Evolutionary conservation across 768 basidiomycete species (phyloP).

Genomic region (Tubosaeta sp.): DNA sequence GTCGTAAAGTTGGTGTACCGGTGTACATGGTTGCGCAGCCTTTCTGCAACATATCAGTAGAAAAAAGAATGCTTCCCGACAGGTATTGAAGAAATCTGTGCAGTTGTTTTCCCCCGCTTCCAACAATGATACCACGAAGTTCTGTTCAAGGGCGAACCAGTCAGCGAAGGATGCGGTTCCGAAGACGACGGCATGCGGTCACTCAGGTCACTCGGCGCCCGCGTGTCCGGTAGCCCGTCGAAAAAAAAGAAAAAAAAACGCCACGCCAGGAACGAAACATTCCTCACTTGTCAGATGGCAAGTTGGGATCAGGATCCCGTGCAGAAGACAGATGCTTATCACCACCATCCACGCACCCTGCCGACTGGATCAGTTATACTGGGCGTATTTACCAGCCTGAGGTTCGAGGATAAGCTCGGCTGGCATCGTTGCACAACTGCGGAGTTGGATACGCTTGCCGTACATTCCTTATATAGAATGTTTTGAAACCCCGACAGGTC

Average conservation of each 20-base stretch:
- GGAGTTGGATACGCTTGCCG: too few relatives aligned
- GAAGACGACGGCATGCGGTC: too few relatives aligned
- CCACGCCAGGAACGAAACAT: constrained; percentile 18
- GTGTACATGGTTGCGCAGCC: too few relatives aligned
- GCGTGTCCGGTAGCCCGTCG: constrained; percentile 10
- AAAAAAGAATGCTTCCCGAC: too few relatives aligned
- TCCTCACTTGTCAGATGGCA: constrained; percentile 1
- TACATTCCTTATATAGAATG: too few relatives aligned
- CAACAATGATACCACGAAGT: too few relatives aligned
- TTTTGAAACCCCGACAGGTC: constrained; percentile 17
- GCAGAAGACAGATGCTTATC: neutral
- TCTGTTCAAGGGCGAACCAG: too few relatives aligned
- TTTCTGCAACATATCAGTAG: too few relatives aligned
- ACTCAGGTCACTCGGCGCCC: neutral
- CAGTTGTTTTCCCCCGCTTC: too few relatives aligned
- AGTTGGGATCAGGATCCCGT: neutral
- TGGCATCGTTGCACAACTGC: neutral
- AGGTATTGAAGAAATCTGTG: too few relatives aligned
- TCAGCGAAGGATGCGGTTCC: too few relatives aligned
- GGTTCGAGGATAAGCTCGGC: neutral
- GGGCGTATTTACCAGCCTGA: neutral
- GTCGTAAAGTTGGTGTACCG: too few relatives aligned
- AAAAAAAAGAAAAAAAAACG: constrained; percentile 18
- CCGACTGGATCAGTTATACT: neutral
- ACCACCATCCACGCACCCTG: neutral